phyloP scores from a whole-genome alignment of 2,329 filamentous ascomycete genomes.

The Exophiala mesophila region DNA sequence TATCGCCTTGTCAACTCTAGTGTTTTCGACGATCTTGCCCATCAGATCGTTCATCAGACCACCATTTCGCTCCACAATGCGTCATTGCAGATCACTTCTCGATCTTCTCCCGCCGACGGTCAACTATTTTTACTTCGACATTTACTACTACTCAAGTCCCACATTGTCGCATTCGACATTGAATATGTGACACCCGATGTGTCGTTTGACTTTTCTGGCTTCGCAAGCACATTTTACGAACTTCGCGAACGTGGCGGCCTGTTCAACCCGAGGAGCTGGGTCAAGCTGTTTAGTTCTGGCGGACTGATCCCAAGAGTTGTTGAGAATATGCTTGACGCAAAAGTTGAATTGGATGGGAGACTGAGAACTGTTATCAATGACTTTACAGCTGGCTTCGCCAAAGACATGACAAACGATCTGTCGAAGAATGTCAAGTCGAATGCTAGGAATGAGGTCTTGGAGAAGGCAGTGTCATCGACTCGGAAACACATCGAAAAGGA shows the following conservation, averaged over 20 bases:
- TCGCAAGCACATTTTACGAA: conserved; percentile 64
- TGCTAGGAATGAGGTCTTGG: conserved; percentile 36
- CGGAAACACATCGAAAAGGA: conserved; percentile 55
- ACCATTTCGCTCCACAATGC: conserved; percentile 77
- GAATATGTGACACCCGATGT: conserved; percentile 65
- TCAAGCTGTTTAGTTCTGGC: conserved; percentile 53
- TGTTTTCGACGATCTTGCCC: conserved; percentile 67
- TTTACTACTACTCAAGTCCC: conserved; percentile 88
- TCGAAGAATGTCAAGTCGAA: conserved; percentile 27
- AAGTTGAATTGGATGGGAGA: conserved; percentile 61
- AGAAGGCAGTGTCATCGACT: conserved; percentile 44
- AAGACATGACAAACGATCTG: conserved; percentile 50
- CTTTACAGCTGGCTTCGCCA: conserved; percentile 56
- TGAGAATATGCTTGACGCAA: conserved; percentile 67
- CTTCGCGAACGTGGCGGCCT: conserved; percentile 60
- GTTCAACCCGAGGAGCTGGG: conserved; percentile 60
- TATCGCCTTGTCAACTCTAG: conserved; percentile 65
- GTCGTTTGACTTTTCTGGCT: conserved; percentile 61
- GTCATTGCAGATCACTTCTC: conserved; percentile 59
- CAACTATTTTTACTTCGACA: conserved; percentile 95
- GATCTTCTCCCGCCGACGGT: conserved; percentile 57
- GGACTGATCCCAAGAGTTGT: conserved; percentile 59
- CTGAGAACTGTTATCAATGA: conserved; percentile 61
- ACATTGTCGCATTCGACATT: conserved; percentile 93
- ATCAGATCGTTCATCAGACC: conserved; percentile 84